Evolutionary conservation across 257 asterid genomes (phyloP), one percentile per base, ranked within the genome.

Genomic region (Solanum habrochaites): DNA sequence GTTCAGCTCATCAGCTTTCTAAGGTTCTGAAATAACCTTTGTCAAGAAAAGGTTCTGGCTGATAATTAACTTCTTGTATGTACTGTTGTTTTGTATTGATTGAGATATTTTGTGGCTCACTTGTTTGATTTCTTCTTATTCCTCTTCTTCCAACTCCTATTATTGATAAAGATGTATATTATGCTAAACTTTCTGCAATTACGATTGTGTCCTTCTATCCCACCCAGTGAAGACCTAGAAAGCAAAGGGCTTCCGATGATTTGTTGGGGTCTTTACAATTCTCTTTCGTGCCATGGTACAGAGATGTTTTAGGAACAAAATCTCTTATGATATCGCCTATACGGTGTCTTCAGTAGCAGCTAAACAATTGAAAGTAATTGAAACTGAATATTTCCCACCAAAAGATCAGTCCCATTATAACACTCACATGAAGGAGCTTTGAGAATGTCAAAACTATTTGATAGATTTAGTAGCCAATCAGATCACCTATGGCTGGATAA

Each of bases 1-100:
- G 16, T 78, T 5, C 31, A 29, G 64, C 83, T 42, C 98, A 98
- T 25, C 60, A 58, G 27, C 81, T 84, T 10, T 40, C 20, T 39
- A 20, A 74, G 32, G 71, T 64, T 64, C 71, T 64, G 32, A 64
- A 11, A 64, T 64, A 64, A 25, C 25, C 71, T 64, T 11, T 11
- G 72, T 64, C 35, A 64, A 69, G 75, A 69, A 15, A 29, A 69
- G 75, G 81, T n/a, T 87, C 86, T 86, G 72, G 42, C 75, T 67
- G 72, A 64, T 64, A 64, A 64, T 64, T 1, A 64, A 64, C 72
- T 64, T 64, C 35, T 25, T 64, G 35, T 64, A 11, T 64, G 72
- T 64, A 64, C 35, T 64, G 72, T 64, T 64, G 72, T 64, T 64
- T 64, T 64, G 42, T 43, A 73, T 23, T 29, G 27, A 45, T 31